Evolutionary conservation across 164 flowering plant genomes (phyloP), one percentile per base, ranked within the genome.

Genomic region (Chimonanthus salicifolius): DNA sequence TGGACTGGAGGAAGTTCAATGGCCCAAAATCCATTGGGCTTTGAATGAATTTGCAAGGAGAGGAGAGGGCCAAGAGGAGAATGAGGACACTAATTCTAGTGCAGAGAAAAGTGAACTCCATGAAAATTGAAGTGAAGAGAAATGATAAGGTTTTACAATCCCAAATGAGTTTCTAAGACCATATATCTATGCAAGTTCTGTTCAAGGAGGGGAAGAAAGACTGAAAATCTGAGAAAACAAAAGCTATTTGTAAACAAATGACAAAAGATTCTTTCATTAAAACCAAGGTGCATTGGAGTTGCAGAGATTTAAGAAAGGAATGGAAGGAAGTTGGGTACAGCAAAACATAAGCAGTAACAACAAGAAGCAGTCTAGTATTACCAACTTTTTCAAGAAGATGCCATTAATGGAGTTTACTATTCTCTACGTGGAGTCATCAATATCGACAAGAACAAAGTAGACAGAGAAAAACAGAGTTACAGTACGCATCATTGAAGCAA

Each of bases 1-100:
- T 82, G 70, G 76, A 44, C 46, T 75, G 80, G 6, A 71, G 72
- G 70, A 82, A 79, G 49, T 75, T 77, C 67, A 77, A 64, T 13
- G 80, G 76, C 44, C 80, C 80, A 77, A 82, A 79, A 62, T 82
- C 77, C 78, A 75, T 79, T 70, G 84, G 84, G 62, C 82, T 75
- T 51, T 79, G 84, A 47, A 79, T 82, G 74, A 82, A 80, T 73
- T 75, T 71, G 69, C 70, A 73, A n/a, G 80, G 77, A n/a, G 77
- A 81, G 45, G 75, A 78, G 21, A 81, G 70, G 51, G 70, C 76
- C 18, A 81, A n/a, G 44, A 81, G 76, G 51, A 81, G 75, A n/a
- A 69, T 64, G 62, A 81, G 74, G 62, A 75, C 74, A 58, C 73
- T 75, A 50, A 78, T 68, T 73, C 69, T 78, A 9, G 72, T 73